These are phyloP conservation scores for Lecanosticta acicola DNA, from an alignment of 2,329 filamentous ascomycete genomes.

Conservation along the genomic window DNA sequence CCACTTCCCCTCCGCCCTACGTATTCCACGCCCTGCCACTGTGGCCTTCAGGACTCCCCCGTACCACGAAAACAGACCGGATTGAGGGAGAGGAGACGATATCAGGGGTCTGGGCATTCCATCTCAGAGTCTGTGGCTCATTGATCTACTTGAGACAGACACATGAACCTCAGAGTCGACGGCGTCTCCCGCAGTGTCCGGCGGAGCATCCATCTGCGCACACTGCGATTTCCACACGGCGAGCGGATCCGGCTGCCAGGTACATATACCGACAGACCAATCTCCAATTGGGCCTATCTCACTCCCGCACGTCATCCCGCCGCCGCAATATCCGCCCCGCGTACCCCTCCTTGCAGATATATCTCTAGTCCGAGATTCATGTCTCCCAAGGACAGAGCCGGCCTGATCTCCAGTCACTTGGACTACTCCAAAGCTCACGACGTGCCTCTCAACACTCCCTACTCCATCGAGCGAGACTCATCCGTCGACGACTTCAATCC, in stretches of 20 bases:
- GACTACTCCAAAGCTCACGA: conserved; percentile 48
- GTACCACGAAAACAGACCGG: conserved; percentile 1
- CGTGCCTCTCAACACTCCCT: conserved; percentile 58
- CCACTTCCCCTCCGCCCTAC: neutral
- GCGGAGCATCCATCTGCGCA: neutral
- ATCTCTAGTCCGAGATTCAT: conserved; percentile 34
- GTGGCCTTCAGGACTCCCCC: neutral
- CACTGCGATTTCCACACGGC: neutral
- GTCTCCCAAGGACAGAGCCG: conserved; percentile 39
- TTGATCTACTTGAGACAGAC: no score
- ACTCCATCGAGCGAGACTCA: conserved; percentile 53
- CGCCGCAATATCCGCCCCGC: conserved; percentile 4
- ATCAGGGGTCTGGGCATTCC: no score
- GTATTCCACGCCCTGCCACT: conserved; percentile 1
- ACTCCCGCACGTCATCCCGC: conserved; percentile 9
- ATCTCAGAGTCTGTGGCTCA: no score
- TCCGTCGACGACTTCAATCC: conserved; percentile 9
- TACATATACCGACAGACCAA: conserved; percentile 4
- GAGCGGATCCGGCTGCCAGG: conserved; percentile 4
- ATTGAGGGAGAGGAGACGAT: conserved; percentile 1
- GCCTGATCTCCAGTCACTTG: conserved; percentile 58
- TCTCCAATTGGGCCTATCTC: conserved; percentile 9
- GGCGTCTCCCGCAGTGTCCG: neutral
- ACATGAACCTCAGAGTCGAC: no score
- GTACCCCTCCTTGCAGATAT: conserved; percentile 25